A percentile compares a stretch with the other conserved stretches of the same genome.
These are phyloP conservation scores for Pythium apleroticum DNA, from an alignment of 352 stramenopile species.

Conservation along the genomic window DNA sequence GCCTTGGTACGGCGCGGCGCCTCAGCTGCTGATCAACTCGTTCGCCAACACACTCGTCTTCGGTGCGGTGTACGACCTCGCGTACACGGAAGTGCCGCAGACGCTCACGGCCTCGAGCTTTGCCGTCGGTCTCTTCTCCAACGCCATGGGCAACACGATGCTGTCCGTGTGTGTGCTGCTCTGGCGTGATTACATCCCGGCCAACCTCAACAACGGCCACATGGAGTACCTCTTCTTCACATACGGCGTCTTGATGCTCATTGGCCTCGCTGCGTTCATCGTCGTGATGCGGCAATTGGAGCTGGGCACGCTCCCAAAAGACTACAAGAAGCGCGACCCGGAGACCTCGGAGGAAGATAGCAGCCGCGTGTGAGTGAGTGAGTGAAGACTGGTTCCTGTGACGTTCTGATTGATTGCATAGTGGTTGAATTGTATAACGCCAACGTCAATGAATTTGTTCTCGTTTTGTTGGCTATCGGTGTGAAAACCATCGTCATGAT, in stretches of 20 bases:
- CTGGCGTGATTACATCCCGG: conserved; percentile 38
- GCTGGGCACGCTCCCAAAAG: conserved; percentile 24
- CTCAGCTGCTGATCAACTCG: conserved; percentile 27
- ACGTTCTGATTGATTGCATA: no score
- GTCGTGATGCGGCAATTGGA: conserved; percentile 38
- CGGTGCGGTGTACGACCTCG: conserved; percentile 30
- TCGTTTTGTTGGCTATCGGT: no score
- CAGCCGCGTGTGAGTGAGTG: no score
- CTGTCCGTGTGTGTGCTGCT: conserved; percentile 48
- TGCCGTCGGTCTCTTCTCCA: conserved; percentile 45
- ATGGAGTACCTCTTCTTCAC: conserved; percentile 31
- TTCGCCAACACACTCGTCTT: conserved; percentile 31
- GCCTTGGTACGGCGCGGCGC: conserved; percentile 25
- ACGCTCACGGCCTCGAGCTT: conserved; percentile 26
- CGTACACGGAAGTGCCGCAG: conserved; percentile 29
- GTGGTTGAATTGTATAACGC: no score
- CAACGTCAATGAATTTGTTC: no score
- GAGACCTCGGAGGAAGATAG: no score
- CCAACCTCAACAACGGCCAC: conserved; percentile 13
- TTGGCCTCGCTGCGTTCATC: conserved; percentile 34
- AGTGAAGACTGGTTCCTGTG: no score
- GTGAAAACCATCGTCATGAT: no score
- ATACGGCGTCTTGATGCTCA: conserved; percentile 27
- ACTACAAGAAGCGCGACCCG: no score
- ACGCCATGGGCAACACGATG: conserved; percentile 47